Percentiles rank a stretch among this genome's conserved stretches.
These are phyloP conservation scores for Brassica juncea DNA, from an alignment of 345 rosid genomes.

Conservation along the genomic window DNA sequence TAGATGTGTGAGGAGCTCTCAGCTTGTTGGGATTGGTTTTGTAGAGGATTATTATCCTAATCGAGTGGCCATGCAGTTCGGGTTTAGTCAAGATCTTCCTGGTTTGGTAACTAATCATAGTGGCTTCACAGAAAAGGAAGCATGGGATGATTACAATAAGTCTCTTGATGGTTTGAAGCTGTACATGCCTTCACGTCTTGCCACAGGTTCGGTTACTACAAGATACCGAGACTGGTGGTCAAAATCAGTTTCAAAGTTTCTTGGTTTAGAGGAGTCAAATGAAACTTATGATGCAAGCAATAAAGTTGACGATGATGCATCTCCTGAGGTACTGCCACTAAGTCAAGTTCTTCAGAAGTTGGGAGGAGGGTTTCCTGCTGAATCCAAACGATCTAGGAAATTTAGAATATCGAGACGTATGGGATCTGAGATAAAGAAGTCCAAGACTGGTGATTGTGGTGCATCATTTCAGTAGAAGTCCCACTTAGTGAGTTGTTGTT, in stretches of 20 bases:
- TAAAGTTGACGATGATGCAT: background rate
- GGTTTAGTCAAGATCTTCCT: slow-evolving; percentile 59
- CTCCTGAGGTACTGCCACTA: background rate
- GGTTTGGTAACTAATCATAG: slow-evolving; percentile 10
- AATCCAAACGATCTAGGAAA: background rate
- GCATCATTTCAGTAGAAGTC: slow-evolving; percentile 7
- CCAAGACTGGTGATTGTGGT: slow-evolving; percentile 21
- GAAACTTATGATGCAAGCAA: slow-evolving; percentile 11
- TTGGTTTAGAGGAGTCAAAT: background rate
- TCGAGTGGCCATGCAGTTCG: slow-evolving; percentile 63
- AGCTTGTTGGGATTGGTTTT: slow-evolving; percentile 48
- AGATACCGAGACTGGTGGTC: slow-evolving; percentile 56
- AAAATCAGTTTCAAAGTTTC: slow-evolving; percentile 21
- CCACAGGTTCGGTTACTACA: slow-evolving; percentile 41
- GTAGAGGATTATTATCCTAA: slow-evolving; percentile 51
- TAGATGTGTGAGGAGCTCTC: slow-evolving; percentile 41
- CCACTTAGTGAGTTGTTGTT: slow-evolving; percentile 14
- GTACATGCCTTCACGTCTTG: slow-evolving; percentile 51
- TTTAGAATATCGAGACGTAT: background rate
- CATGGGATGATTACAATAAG: slow-evolving; percentile 41
- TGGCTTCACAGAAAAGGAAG: slow-evolving; percentile 16
- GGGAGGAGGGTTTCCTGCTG: background rate
- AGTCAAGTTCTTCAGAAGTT: background rate
- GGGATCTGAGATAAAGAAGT: background rate
- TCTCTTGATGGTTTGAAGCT: slow-evolving; percentile 36